A percentile compares a stretch with the other conserved stretches of the same genome.
These are phyloP conservation scores for Mollisia scopiformis DNA, from an alignment of 2,329 filamentous ascomycete species.

Conservation along the genomic window DNA sequence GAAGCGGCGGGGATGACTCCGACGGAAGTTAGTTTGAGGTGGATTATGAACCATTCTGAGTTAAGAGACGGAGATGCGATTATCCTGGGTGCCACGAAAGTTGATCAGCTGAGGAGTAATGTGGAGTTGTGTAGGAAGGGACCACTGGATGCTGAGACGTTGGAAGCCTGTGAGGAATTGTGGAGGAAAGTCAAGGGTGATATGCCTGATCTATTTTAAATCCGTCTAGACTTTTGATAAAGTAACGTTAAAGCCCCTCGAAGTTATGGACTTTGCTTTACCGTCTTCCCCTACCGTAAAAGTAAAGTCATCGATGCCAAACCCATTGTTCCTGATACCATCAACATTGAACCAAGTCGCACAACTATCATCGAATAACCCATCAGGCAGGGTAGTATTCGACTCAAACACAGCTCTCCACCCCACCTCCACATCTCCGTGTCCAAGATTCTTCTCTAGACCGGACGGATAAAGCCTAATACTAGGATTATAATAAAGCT, in stretches of 20 bases:
- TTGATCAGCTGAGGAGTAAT: constrained; percentile 23
- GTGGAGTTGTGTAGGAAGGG: constrained; percentile 29
- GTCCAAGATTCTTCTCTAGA: background rate
- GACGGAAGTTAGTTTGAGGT: constrained; percentile 45
- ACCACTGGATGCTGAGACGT: constrained; percentile 31
- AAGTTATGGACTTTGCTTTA: background rate
- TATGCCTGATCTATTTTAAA: constrained; percentile 1
- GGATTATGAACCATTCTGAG: constrained; percentile 41
- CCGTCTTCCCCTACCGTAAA: background rate
- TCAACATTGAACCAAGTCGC: background rate
- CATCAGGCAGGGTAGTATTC: background rate
- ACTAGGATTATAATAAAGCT: no score
- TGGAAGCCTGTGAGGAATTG: constrained; percentile 26
- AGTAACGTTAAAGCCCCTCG: background rate
- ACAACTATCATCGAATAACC: background rate
- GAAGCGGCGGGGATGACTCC: constrained; percentile 43
- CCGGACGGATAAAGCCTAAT: no score
- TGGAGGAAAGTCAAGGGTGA: constrained; percentile 17
- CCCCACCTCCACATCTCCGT: background rate
- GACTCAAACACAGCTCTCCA: background rate
- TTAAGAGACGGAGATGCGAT: constrained; percentile 30
- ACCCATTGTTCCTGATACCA: background rate
- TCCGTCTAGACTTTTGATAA: background rate
- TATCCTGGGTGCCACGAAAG: constrained; percentile 30
- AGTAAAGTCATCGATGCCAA: background rate